Base-by-base conservation (phyloP, 495 filamentous ascomycete genomes). In the Penicillium flavigenum region DNA sequence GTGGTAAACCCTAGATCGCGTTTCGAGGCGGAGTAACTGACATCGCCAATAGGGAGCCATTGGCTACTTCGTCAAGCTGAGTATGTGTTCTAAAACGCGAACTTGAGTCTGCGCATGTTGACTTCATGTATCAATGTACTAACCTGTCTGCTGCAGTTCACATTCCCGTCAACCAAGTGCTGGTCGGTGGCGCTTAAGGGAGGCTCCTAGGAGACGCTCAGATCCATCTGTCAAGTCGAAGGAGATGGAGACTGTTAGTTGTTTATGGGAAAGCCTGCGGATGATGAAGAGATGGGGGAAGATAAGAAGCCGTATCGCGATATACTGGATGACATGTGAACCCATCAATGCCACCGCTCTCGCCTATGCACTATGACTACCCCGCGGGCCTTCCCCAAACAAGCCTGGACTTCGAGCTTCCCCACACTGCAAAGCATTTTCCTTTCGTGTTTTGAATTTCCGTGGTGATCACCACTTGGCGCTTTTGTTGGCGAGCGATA, bases 51-150 rank as follows among this genome's bases (percentile, higher is more conserved):
- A 74, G 71, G 72, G 74, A 52, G 70, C 76, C 63, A 91, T 93
- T 68, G 93, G 93, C 54, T 97, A 94, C 77, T 76, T 96, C 51
- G 89, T 97, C 65, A 98, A 98, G 80, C 83, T 98, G 65, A 92
- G 89, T 92, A 79, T 57, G 86, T 76, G 16, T 16, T 47, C 14
- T 14, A 41, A 10, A 24, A 16, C 24, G 8, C 16, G 46, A 32
- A 29, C 24, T 1, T 3, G 2, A 22, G 27, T 61, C 49, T 36
- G 71, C 47, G 14, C 20, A 20, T 43, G 20, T n/a, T 17, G 34
- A 14, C 34, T 24, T 6, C 11, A 16, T 27, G 14, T 34, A 31
- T 34, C 11, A 10, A 54, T n/a, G 14, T 43, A 22, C 8, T 36
- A 39, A 43, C 8, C 29, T 19, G 9, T 10, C 53, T 43, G 17